Evolutionary conservation across 2,329 filamentous ascomycete genomes (phyloP), one percentile per base, ranked within the genome.

Genomic region (Cladophialophora carrionii): DNA sequence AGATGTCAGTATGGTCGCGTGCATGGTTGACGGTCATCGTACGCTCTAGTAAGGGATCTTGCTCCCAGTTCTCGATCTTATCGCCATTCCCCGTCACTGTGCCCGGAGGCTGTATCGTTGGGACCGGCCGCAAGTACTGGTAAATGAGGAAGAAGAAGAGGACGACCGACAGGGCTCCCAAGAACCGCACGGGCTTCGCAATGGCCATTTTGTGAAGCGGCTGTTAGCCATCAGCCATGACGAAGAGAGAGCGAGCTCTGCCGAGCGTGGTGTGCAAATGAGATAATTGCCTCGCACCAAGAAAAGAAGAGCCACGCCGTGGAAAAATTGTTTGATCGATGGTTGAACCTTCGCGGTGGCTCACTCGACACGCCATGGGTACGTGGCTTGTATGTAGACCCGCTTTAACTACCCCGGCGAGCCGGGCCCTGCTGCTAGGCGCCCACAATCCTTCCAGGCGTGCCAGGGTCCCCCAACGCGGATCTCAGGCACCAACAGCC

Each of bases 21-120:
- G 70, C 64, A 54, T 34, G 10, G 2, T 37, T 17, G 41, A 26
- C 29, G 52, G 9, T 48, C 46, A 66, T 79, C 90, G 76, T 82
- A 96, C 93, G 87, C 78, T 97, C 92, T 74, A 93, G 77, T 74
- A 94, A 91, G 62, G 94, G 94, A 79, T 98, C 94, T 66, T 87
- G 85, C 71, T 89, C 86, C 79, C 89, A 87, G 74, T 83, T 80
- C 70, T 82, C 74, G 57, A 74, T 79, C 76, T 80, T 78, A 69
- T 79, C 77, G 70, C 78, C 77, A 70, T 78, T 76, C 37, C 75
- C 74, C 58, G 73, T 71, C 61, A 70, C 71, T 57, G 70, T 66
- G 64, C 70, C 55, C 48, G 72, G 66, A 56, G 67, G 64, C 64
- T 72, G 69, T 46, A 71, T 75, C 76, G 57, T 73, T 24, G 85